Evolutionary conservation across 352 stramenopile species (phyloP).

Genomic region (Thraustotheca clavata): DNA sequence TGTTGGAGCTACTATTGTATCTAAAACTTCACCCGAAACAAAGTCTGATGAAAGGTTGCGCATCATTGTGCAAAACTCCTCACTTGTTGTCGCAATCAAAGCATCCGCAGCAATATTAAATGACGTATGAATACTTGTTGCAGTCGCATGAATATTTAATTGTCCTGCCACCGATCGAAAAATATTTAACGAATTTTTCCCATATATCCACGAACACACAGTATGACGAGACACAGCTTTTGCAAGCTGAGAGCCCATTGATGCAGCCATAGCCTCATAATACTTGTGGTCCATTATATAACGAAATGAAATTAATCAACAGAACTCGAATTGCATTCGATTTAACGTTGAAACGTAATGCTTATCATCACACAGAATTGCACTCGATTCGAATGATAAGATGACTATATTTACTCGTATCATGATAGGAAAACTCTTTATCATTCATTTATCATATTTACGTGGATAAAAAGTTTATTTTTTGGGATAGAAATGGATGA

Average conservation of each 20-base stretch:
- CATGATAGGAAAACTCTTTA: no score
- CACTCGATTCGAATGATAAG: no score
- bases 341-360: neutral
- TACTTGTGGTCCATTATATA: neutral
- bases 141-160: slow-evolving; percentile 81
- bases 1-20: slow-evolving; percentile 70
- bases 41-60: slow-evolving; percentile 74
- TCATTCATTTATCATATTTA: no score
- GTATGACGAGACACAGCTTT: neutral
- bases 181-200: neutral
- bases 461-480: no score
- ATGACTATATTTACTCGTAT: no score
- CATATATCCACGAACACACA: neutral
- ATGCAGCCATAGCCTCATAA: neutral
- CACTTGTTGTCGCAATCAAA: slow-evolving; percentile 65
- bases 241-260: neutral
- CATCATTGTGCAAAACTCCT: slow-evolving; percentile 81
- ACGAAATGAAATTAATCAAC: neutral
- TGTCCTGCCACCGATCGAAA: slow-evolving; percentile 26
- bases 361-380: no score
- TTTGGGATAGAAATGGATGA: no score
- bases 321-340: neutral
- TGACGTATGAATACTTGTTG: slow-evolving; percentile 53
- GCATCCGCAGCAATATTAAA: slow-evolving; percentile 79
- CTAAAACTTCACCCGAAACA: slow-evolving; percentile 63